These are phyloP conservation scores for Agastache rugosa DNA, from an alignment of 257 asterid species.

Conservation along the genomic window DNA sequence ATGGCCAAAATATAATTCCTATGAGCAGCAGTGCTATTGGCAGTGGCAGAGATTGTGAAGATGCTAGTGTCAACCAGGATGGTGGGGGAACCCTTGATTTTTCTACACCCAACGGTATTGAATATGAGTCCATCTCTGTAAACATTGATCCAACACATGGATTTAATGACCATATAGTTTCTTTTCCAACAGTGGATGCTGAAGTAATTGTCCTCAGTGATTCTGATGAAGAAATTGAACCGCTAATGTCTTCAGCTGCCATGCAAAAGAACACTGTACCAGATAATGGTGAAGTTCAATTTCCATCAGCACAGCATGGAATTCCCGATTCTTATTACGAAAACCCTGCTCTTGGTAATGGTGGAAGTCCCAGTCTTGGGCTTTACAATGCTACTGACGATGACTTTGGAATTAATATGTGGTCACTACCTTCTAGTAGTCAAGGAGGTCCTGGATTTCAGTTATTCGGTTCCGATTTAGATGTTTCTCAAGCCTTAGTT, in stretches of 20 bases:
- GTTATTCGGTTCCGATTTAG: slow-evolving; percentile 87
- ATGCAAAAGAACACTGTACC: slow-evolving; percentile 41
- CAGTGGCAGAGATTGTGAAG: slow-evolving; percentile 92
- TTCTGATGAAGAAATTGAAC: slow-evolving; percentile 84
- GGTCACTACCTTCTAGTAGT: slow-evolving; percentile 81
- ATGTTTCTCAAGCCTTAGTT: slow-evolving; percentile 71
- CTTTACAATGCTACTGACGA: slow-evolving; percentile 65
- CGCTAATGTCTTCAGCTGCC: slow-evolving; percentile 48
- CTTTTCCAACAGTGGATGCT: slow-evolving; percentile 57
- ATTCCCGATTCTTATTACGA: slow-evolving; percentile 73
- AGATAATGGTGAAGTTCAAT: slow-evolving; percentile 54
- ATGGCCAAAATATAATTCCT: slow-evolving; percentile 57
- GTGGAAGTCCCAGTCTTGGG: slow-evolving; percentile 64
- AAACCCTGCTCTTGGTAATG: slow-evolving; percentile 55
- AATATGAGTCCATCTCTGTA: slow-evolving; percentile 74
- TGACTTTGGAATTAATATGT: slow-evolving; percentile 74
- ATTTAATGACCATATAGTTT: slow-evolving; percentile 46
- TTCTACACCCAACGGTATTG: slow-evolving; percentile 65
- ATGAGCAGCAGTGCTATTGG: slow-evolving; percentile 97
- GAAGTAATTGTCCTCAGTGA: slow-evolving; percentile 83
- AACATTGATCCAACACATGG: slow-evolving; percentile 55
- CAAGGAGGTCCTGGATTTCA: slow-evolving; percentile 87
- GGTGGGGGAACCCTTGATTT: slow-evolving; percentile 70
- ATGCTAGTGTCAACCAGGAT: slow-evolving; percentile 88
- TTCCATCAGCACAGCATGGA: slow-evolving; percentile 56